Base-by-base conservation (phyloP, 192 early-diverging fungal species). In the Linnemannia elongata region DNA sequence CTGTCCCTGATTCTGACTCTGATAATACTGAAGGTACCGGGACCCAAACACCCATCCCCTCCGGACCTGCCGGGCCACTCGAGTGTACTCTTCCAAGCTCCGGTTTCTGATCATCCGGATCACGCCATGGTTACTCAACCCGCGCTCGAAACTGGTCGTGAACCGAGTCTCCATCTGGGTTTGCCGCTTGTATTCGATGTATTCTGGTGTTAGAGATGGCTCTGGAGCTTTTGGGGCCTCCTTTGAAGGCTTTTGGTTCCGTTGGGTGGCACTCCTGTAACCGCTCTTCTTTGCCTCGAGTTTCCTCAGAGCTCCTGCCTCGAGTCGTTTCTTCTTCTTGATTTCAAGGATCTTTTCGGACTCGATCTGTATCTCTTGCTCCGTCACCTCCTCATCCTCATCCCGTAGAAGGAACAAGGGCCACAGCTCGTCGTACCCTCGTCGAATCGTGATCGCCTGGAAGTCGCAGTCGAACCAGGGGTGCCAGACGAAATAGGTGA, bases 401-500 rank as follows among this genome's bases (percentile, higher is more conserved):
- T 78, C 76, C 15, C 71, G n/a, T 10, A 83, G n/a, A 36, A 83
- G 8, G 39, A 83, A 83, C 47, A 74, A 55, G 0, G 82, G 71
- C 82, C 82, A 83, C 8, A 83, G 72, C 27, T 77, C 76, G 2
- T 24, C 24, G 33, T 83, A 83, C 0, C 54, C 76, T n/a, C 12
- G 35, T 4, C 82, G 38, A 15, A 83, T n/a, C 9, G 82, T 83
- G 10, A 83, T 78, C 3, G 82, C 82, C 47, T 83, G 82, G 27
- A 78, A 18, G 33, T 83, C 76, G 18, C 66, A 71, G 44, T 83
- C 82, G 39, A 83, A 78, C 76, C 76, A 83, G 12, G 68, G 76
- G 63, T 83, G 82, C 76, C 76, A 78, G 1, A 83, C 24, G 69
- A 78, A 83, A 33, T 83, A 83, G 24, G 72, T 36, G 47, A 83